Base-by-base conservation (phyloP, 139 green algal genomes). In the Gonium pectorale region DNA sequence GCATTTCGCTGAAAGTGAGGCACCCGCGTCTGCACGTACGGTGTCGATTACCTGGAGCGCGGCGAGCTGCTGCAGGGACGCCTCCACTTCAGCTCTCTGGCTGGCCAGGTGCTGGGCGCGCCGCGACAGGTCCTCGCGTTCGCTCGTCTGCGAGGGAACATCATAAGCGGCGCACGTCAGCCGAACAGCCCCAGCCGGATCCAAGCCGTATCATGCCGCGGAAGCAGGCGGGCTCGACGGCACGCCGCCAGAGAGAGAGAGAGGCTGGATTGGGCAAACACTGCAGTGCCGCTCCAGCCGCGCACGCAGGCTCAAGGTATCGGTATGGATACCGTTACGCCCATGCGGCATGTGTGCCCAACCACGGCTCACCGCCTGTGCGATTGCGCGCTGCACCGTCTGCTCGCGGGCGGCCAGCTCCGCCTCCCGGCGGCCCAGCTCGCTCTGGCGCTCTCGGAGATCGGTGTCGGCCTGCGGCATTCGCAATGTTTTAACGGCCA, bases 21-120 rank as follows among this genome's bases (percentile, higher is more conserved):
- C n/a, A n/a, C n/a, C n/a, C n/a, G n/a, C n/a, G n/a, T n/a, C n/a
- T n/a, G n/a, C n/a, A n/a, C n/a, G n/a, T n/a, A n/a, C n/a, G n/a
- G n/a, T n/a, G n/a, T n/a, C n/a, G n/a, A n/a, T 8, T 40, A 83
- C 77, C 77, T 83, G 77, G 62, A 83, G 43, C 62, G 21, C 51
- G 17, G 60, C n/a, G 21, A 83, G 77, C 77, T 83, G 77, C 62
- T 83, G 77, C 43, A 83, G 62, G 6, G 77, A 60, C 6, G 62
- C 60, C 62, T 83, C 31, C 77, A 83, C 77, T 44, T 83, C 77
- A 3, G 43, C 60, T 11, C 44, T 60, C 77, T 73, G 77, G 1
- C 13, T 21, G 22, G 73, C 62, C 43, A 83, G 77, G 54, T 83
- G 43, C 22, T 73, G 66, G 2, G 31, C 33, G 29, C 77, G 77